These are phyloP conservation scores for Cerrena zonata DNA, from an alignment of 1,284 basidiomycete species.

Conservation along the genomic window DNA sequence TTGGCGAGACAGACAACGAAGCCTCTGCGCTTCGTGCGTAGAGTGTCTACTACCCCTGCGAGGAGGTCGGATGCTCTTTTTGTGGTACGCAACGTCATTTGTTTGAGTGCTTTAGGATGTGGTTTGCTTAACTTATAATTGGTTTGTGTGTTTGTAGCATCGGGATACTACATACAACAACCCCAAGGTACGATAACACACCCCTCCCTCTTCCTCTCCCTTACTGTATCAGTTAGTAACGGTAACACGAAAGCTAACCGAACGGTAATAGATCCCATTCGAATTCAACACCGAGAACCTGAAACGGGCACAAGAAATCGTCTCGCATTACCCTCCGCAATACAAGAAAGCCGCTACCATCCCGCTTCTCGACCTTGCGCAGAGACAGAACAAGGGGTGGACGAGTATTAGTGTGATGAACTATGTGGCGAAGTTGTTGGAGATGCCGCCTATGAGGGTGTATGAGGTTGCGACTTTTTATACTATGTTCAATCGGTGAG, in stretches of 20 bases:
- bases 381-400: conserved; percentile 98
- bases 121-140: no score
- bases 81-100: conserved; percentile 35
- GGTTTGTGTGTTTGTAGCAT: no score
- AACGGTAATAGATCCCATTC: conserved; percentile 72
- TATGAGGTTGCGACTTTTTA: conserved; percentile 99
- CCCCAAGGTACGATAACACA: conserved; percentile 51
- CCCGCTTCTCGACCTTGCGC: conserved; percentile 91
- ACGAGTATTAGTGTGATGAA: conserved; percentile 99
- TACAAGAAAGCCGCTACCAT: conserved; percentile 98
- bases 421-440: conserved; percentile 86
- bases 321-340: conserved; percentile 89
- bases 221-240: neutral
- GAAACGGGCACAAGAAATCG: conserved; percentile 83
- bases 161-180: conserved; percentile 93
- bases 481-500: conserved; percentile 95
- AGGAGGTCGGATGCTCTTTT: conserved; percentile 49
- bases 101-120: neutral
- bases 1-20: conserved; percentile 8
- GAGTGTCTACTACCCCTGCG: conserved; percentile 33
- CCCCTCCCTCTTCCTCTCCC: neutral
- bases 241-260: no score
- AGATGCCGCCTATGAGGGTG: conserved; percentile 97
- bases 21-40: conserved; percentile 16
- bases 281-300: conserved; percentile 78